A percentile compares a stretch with the other conserved stretches of the same genome.
Conservation (phyloP, 2,329 filamentous ascomycete species). For the Aureobasidium sp. region DNA sequence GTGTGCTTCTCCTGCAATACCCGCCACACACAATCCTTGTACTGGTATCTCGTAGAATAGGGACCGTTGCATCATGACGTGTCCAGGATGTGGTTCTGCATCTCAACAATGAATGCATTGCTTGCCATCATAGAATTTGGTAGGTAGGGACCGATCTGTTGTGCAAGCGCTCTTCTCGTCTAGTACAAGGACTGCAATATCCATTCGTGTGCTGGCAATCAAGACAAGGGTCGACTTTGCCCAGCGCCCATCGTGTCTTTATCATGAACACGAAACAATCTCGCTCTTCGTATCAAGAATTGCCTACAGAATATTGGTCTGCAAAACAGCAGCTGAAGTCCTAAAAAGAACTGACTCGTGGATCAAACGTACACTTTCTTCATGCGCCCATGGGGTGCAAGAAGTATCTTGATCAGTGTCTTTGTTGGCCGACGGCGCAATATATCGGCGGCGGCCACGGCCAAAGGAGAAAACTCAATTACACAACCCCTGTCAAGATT, state of each 20-base stretch:
- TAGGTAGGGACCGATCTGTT: too few relatives aligned
- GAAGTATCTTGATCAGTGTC: not conserved
- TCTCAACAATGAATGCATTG: not conserved
- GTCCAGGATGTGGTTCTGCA: not conserved
- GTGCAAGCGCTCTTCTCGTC: too few relatives aligned
- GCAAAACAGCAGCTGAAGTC: slow-evolving; percentile 2
- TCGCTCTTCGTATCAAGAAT: not conserved
- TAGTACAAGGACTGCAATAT: not conserved
- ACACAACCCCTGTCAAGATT: not conserved
- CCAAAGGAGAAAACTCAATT: not conserved
- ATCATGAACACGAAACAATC: not conserved
- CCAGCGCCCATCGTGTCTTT: not conserved
- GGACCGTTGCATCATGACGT: slow-evolving; percentile 3
- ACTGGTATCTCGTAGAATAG: not conserved
- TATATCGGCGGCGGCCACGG: not conserved
- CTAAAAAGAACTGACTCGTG: slow-evolving; percentile 1
- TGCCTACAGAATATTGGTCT: not conserved
- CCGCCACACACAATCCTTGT: not conserved
- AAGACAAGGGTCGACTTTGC: not conserved
- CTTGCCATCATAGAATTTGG: not conserved
- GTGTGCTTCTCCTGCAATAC: not conserved
- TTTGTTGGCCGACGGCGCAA: slow-evolving; percentile 3
- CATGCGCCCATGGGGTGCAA: not conserved
- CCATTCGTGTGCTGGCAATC: not conserved
- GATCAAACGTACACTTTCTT: not conserved